Evolutionary conservation across 495 filamentous ascomycete species (phyloP), one percentile per base, ranked within the genome.

Genomic region (Neurospora cerealis): DNA sequence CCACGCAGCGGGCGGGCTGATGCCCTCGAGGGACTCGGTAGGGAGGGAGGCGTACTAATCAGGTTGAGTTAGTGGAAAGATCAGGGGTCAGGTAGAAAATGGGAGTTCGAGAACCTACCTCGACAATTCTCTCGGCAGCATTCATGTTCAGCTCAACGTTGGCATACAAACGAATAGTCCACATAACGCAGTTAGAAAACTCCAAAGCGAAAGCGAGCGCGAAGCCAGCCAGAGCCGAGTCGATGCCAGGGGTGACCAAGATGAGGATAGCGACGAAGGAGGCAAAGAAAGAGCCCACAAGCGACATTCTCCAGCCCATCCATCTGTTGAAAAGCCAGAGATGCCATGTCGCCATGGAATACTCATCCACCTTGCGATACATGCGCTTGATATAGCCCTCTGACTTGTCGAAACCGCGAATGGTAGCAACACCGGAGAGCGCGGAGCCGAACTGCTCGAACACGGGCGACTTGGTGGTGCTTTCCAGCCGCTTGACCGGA

Each of bases 141-240:
- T 96, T 97, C 92, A 97, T 95, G 76, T 91, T 88, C 10, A 96
- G 83, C 75, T 97, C 93, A 0, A 90, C 78, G 72, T 88, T 89
- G 5, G 89, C 86, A 77, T 91, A 92, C 17, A 86, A 79, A 0
- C 90, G 85, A 39, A 92, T 84, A 0, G 86, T 84, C 87, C 87
- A 89, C 74, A 89, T 88, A 72, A 93, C 81, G 37, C 81, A 77
- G 73, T 72, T 69, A 2, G 85, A 83, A 75, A 85, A 89, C 73
- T 89, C 85, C 60, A 87, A 84, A 2, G 86, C 87, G 73, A 90
- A 91, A 54, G 79, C 82, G 48, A 94, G 81, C 13, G 93, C 92
- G 74, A 97, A 97, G 1, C 93, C 93, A 11, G 93, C 93, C 24
- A 96, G 84, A 0, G 92, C 86, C 5, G 93, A 90, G 46, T 92